A percentile compares a stretch with the other conserved stretches of the same genome.
These are phyloP conservation scores for Skeletonema grethae DNA, from an alignment of 108 stramenopile species.

Conservation along the genomic window DNA sequence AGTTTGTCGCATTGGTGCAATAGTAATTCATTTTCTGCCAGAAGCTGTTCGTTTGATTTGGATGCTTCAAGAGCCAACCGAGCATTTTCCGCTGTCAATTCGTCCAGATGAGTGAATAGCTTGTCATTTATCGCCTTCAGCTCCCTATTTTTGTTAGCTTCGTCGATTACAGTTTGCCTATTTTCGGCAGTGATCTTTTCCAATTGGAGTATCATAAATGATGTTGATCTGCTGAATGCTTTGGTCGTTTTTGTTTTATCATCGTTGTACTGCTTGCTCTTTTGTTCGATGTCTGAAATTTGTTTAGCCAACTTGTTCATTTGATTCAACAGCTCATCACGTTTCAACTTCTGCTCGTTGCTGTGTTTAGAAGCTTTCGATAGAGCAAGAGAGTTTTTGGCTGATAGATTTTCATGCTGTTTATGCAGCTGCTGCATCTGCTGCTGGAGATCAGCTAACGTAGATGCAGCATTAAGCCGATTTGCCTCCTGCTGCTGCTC, in stretches of 20 bases:
- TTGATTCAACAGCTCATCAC: background rate
- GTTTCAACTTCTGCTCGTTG: background rate
- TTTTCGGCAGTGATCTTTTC: background rate
- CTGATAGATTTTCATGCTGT: background rate
- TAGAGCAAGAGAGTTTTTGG: background rate
- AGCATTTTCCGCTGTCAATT: background rate
- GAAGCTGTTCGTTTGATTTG: background rate
- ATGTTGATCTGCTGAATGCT: background rate
- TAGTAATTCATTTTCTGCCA: background rate
- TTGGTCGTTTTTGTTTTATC: background rate
- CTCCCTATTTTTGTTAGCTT: background rate
- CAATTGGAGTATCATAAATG: background rate
- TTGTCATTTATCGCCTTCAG: background rate
- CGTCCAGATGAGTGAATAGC: background rate
- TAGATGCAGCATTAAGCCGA: background rate
- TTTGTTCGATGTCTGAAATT: background rate
- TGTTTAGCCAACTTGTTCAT: background rate
- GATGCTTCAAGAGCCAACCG: background rate
- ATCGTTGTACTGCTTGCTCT: background rate
- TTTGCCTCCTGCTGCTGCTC: background rate
- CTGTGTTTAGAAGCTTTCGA: too few species aligned
- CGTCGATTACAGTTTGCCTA: background rate
- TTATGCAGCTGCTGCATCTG: background rate
- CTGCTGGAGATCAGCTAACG: background rate
- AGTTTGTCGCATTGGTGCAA: background rate